Conservation (phyloP, 768 basidiomycete species). For the Leucocoprinus birnbaumii region DNA sequence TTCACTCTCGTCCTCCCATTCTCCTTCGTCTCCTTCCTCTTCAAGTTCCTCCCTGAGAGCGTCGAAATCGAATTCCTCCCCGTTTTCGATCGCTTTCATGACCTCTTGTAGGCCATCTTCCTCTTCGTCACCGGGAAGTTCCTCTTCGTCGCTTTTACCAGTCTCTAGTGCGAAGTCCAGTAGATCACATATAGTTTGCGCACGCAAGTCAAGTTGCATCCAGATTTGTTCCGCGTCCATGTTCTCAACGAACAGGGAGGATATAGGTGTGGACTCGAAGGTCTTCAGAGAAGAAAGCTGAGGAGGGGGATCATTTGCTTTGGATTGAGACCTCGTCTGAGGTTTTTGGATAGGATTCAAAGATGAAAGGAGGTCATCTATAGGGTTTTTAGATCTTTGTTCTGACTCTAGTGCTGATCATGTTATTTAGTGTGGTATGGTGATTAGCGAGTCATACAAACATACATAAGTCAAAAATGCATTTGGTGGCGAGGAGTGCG, state of each 20-base stretch:
- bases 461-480: constrained; percentile 75
- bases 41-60: constrained; percentile 13
- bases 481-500: constrained; percentile 69
- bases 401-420: constrained; percentile 67
- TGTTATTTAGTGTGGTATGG: constrained; percentile 11
- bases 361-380: constrained; percentile 64
- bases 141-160: constrained; percentile 26
- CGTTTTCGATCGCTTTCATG: constrained; percentile 87
- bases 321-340: constrained; percentile 68
- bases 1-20: constrained; percentile 15
- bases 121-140: constrained; percentile 39
- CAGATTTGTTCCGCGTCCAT: constrained; percentile 89
- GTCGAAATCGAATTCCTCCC: constrained; percentile 67
- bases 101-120: constrained; percentile 96
- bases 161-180: constrained; percentile 65
- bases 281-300: constrained; percentile 25
- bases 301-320: constrained; percentile 37
- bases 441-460: constrained; percentile 7
- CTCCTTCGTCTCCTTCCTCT: constrained; percentile 22
- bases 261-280: constrained; percentile 67
- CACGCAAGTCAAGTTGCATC: constrained; percentile 88
- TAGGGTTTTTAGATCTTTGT: constrained; percentile 54
- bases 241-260: constrained; percentile 69
- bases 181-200: constrained; percentile 65
- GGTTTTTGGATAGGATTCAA: constrained; percentile 67